Evolutionary conservation across 1,139 yeast genomes (phyloP).

Genomic region (Lodderomyces oxycetoniae): DNA sequence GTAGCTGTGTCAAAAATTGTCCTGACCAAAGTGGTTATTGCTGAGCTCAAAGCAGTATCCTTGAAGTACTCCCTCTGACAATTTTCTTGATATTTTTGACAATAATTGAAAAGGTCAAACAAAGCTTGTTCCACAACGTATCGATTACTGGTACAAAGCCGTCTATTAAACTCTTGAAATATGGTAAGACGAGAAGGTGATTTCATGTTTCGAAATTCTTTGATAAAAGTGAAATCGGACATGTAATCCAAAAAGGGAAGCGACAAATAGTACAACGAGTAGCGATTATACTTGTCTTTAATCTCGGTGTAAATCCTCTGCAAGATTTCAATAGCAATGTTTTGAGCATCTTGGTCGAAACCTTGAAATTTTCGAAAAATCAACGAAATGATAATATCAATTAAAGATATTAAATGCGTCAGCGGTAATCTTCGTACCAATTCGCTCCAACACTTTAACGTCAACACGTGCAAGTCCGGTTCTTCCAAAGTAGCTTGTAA

Average conservation of each 20-base stretch:
- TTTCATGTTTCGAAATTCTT: conserved; percentile 21
- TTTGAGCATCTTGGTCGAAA: conserved; percentile 46
- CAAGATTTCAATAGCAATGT: conserved; percentile 44
- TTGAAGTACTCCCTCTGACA: conserved; percentile 39
- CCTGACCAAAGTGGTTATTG: conserved; percentile 45
- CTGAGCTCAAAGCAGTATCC: conserved; percentile 26
- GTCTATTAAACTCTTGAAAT: conserved; percentile 48
- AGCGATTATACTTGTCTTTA: conserved; percentile 32
- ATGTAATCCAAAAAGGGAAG: conserved; percentile 45
- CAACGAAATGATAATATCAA: conserved; percentile 43
- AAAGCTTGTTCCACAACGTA: conserved; percentile 78
- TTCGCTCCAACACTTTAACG: conserved; percentile 65
- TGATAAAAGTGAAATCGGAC: conserved; percentile 19
- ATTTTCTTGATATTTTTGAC: conserved; percentile 44
- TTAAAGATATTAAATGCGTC: conserved; percentile 46
- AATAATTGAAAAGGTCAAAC: conserved; percentile 55
- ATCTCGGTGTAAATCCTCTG: conserved; percentile 34
- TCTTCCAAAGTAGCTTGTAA: conserved; percentile 75
- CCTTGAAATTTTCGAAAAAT: conserved; percentile 59
- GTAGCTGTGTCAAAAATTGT: conserved; percentile 58
- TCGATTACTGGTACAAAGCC: conserved; percentile 64
- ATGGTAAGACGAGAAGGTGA: conserved; percentile 28
- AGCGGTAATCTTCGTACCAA: conserved; percentile 49
- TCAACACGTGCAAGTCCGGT: conserved; percentile 53
- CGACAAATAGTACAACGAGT: conserved; percentile 46